Percentiles rank a stretch among this genome's conserved stretches.
phyloP scores from a whole-genome alignment of 2,329 filamentous ascomycete genomes.

The Knufia petricola region DNA sequence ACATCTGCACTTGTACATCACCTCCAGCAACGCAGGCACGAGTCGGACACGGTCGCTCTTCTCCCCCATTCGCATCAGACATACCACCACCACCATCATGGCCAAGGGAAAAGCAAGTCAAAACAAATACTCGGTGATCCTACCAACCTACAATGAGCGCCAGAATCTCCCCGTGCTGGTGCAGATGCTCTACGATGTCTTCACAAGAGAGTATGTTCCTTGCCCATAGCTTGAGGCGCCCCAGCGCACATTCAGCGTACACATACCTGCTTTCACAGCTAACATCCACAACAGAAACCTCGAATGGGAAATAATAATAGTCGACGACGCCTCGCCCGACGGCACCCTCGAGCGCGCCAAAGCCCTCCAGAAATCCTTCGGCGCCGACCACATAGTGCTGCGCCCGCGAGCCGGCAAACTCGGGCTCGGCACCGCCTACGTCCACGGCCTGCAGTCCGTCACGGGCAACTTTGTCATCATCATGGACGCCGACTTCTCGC shows the following conservation, averaged over 20 bases:
- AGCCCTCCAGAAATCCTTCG: slow-evolving; percentile 82
- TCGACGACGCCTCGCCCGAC: slow-evolving; percentile 96
- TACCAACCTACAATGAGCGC: slow-evolving; percentile 98
- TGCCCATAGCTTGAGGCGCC: neutral
- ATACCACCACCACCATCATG: neutral
- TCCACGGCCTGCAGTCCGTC: slow-evolving; percentile 82
- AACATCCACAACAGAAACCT: slow-evolving; percentile 49
- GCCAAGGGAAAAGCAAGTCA: slow-evolving; percentile 5
- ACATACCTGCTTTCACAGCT: neutral
- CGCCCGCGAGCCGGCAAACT: slow-evolving; percentile 89
- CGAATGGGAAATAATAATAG: slow-evolving; percentile 94
- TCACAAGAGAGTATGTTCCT: slow-evolving; percentile 69
- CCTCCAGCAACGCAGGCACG: neutral
- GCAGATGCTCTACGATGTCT: slow-evolving; percentile 87
- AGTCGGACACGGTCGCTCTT: neutral
- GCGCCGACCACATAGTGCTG: slow-evolving; percentile 63
- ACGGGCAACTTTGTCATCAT: slow-evolving; percentile 96
- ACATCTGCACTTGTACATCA: neutral
- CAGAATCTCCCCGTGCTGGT: slow-evolving; percentile 91
- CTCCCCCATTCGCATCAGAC: neutral
- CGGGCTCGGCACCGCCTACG: slow-evolving; percentile 92
- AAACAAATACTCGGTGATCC: slow-evolving; percentile 92
- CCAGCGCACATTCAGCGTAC: neutral
- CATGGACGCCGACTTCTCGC: slow-evolving; percentile 99
- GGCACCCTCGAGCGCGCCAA: slow-evolving; percentile 83